phyloP scores from a whole-genome alignment of 2,329 filamentous ascomycete genomes.

The Sphaceloma murrayae region DNA sequence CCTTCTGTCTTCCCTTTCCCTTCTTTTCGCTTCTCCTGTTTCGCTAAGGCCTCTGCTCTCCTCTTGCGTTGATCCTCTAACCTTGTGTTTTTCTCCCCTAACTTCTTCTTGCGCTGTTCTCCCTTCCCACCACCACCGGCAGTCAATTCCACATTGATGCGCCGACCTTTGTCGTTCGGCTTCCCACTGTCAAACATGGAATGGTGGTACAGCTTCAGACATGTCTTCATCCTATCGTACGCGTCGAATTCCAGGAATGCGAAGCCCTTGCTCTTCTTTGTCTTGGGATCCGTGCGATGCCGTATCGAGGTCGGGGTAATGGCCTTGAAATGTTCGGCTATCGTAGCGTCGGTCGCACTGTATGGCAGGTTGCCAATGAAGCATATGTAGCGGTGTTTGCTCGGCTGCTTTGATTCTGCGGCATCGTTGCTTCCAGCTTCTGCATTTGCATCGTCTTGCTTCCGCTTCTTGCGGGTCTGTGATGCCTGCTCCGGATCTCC shows the following conservation, averaged over 20 bases:
- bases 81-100: constrained; percentile 77
- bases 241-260: constrained; percentile 84
- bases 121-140: constrained; percentile 78
- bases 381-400: constrained; percentile 58
- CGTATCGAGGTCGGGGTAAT: constrained; percentile 63
- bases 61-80: constrained; percentile 59
- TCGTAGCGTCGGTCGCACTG: constrained; percentile 59
- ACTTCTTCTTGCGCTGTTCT: constrained; percentile 61
- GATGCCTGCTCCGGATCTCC: constrained; percentile 20
- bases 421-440: constrained; percentile 18
- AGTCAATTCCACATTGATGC: constrained; percentile 90
- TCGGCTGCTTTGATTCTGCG: constrained; percentile 22
- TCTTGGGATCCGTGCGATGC: constrained; percentile 59
- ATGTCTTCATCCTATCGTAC: constrained; percentile 86
- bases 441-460: constrained; percentile 11
- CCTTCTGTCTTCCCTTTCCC: constrained; percentile 29
- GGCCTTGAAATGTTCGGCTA: constrained; percentile 67
- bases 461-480: constrained; percentile 16
- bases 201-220: constrained; percentile 84
- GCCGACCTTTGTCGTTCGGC: constrained; percentile 47
- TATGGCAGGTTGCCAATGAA: constrained; percentile 88
- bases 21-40: constrained; percentile 36
- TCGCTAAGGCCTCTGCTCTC: constrained; percentile 40
- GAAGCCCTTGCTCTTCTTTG: constrained; percentile 60
- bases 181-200: constrained; percentile 54